Percentiles rank a stretch among this genome's conserved stretches.
Conservation (phyloP, 768 basidiomycete species). For the Phaffia tasmanica region DNA sequence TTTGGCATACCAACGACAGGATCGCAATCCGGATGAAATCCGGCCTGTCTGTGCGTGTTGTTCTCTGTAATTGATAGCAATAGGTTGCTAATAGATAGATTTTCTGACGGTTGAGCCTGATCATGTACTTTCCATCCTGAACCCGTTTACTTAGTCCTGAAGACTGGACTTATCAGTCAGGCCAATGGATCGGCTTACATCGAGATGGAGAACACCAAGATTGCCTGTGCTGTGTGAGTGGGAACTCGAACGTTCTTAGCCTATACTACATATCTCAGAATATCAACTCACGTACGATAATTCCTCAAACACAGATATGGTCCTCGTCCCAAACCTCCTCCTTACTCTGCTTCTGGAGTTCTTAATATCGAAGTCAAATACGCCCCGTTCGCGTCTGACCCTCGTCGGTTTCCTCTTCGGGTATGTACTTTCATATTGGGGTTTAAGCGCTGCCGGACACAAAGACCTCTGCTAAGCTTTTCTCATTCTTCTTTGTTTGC, state of each 20-base stretch:
- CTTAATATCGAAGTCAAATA: slow-evolving; percentile 96
- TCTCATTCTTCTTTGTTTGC: background rate
- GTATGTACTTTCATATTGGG: slow-evolving; percentile 43
- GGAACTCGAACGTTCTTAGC: background rate
- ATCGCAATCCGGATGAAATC: slow-evolving; percentile 51
- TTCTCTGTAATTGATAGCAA: background rate
- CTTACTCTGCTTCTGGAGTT: slow-evolving; percentile 55
- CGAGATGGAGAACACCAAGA: slow-evolving; percentile 75
- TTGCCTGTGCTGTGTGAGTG: slow-evolving; percentile 88
- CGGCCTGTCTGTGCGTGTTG: slow-evolving; percentile 68
- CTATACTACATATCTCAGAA: background rate
- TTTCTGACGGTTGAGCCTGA: no score
- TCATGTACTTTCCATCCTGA: slow-evolving; percentile 4
- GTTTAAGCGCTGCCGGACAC: background rate
- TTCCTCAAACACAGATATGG: slow-evolving; percentile 46
- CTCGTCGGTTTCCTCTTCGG: slow-evolving; percentile 68
- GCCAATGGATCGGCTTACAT: slow-evolving; percentile 97
- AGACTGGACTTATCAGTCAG: slow-evolving; percentile 79
- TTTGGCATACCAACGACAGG: slow-evolving; percentile 43
- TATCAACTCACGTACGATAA: no score
- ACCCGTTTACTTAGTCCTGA: slow-evolving; percentile 51
- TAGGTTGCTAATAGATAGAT: no score
- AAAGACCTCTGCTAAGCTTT: background rate
- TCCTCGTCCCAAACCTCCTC: slow-evolving; percentile 43
- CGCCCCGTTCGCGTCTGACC: slow-evolving; percentile 75